Conservation (phyloP, 371 early-diverging fungal genomes). For the Smittium mucronatum region DNA sequence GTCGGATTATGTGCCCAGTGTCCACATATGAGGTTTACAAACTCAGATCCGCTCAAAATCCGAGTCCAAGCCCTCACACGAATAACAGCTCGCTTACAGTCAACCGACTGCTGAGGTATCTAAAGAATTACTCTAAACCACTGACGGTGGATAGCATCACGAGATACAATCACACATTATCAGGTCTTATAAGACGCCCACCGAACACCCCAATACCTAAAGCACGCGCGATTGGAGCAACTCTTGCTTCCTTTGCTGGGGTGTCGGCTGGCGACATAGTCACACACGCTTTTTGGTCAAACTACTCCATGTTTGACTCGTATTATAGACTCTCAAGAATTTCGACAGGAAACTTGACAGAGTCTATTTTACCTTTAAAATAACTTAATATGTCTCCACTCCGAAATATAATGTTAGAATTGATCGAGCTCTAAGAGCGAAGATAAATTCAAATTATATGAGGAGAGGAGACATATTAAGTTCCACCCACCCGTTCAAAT, state of each 20-base stretch:
- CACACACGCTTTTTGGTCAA: not conserved
- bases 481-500: not conserved
- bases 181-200: not conserved
- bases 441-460: not conserved
- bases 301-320: not conserved
- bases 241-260: not conserved
- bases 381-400: conserved; percentile 3
- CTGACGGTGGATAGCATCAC: not conserved
- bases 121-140: not conserved
- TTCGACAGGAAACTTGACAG: not conserved
- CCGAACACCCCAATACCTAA: conserved; percentile 3
- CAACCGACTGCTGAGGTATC: not conserved
- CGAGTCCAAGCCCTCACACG: not conserved
- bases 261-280: not conserved
- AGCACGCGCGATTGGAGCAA: not conserved
- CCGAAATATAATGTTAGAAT: not conserved
- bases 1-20: not conserved
- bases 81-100: not conserved
- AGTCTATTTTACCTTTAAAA: not conserved
- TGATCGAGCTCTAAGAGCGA: not conserved
- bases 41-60: not conserved
- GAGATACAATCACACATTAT: not conserved
- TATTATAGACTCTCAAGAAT: not conserved
- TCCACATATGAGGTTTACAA: not conserved
- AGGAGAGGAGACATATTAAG: not conserved